Evolutionary conservation across 2,329 filamentous ascomycete species (phyloP).

Genomic region (Metarhizium brunneum): DNA sequence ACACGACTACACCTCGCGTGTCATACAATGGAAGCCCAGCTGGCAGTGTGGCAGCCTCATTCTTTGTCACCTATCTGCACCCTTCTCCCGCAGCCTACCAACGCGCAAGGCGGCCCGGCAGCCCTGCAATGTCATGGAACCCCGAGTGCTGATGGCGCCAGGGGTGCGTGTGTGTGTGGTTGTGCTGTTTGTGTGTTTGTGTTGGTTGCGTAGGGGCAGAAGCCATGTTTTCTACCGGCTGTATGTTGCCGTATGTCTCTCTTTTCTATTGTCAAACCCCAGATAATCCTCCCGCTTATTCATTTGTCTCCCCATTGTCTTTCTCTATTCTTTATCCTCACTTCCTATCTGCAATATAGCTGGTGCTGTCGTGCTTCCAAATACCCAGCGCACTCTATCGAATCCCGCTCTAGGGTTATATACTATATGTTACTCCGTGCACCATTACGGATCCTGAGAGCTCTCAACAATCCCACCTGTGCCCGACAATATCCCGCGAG

Average conservation of each 20-base stretch:
- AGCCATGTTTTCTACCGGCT: neutral
- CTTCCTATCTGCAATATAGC: neutral
- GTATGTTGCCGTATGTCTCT: conserved; percentile 1
- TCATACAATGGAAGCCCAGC: neutral
- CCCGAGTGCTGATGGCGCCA: conserved; percentile 1
- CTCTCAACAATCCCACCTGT: neutral
- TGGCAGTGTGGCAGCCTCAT: neutral
- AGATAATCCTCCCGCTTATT: neutral
- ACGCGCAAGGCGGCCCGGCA: neutral
- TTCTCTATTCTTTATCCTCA: neutral
- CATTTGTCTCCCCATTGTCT: neutral
- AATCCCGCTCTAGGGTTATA: neutral
- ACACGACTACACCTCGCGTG: neutral
- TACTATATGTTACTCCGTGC: neutral
- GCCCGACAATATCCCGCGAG: neutral
- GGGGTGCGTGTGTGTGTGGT: neutral
- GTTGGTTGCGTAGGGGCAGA: neutral
- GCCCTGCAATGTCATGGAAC: neutral
- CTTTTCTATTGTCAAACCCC: conserved; percentile 1
- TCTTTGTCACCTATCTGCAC: neutral
- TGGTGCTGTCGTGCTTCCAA: neutral
- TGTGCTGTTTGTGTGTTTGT: neutral
- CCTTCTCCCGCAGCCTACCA: neutral
- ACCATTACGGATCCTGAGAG: neutral
- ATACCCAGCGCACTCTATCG: neutral